Evolutionary conservation across 345 rosid species (phyloP), one percentile per base, ranked within the genome.

Genomic region (Geranium brycei): DNA sequence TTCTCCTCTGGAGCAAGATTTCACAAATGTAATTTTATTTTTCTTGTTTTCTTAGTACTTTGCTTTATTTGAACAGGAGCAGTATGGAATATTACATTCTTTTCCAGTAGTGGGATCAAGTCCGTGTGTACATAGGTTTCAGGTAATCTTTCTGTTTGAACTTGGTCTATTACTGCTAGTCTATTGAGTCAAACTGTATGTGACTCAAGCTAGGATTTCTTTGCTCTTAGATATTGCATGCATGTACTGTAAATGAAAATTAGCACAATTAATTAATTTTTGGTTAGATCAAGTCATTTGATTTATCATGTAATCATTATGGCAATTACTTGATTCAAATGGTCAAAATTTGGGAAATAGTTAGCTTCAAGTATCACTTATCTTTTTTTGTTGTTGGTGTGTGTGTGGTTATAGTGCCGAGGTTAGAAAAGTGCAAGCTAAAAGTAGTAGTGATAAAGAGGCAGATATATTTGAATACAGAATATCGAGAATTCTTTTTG

Each of bases 51-150:
- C 8, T 7, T 10, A 13, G 16, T 65, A 13, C 55, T 60, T 66
- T 69, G 55, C 40, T n/a, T 32, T 57, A 69, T 58, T 67, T 73
- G 16, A 62, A 75, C 86, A 95, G 99, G 89, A 82, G 19, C 87
- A 82, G 47, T 85, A 81, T 76, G 87, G 88, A 63, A 75, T 85
- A 61, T 72, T 70, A 51, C 81, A 76, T 72, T 80, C 83, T 51
- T 71, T 68, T 58, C 75, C 69, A 12, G 85, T 73, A 64, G 74
- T 70, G 73, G 86, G 82, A 69, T 70, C 80, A 68, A 84, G 78
- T 75, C 84, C 83, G 47, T 83, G 76, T 68, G 60, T 75, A 61
- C 86, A 88, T 76, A 85, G 92, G 78, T 74, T 77, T 74, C 95
- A 95, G 95, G 99, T 91, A 79, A 47, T 47, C 13, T 8, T 38